These are phyloP conservation scores for Wolfiporia cocos DNA, from an alignment of 1,284 basidiomycete genomes.

Conservation along the genomic window DNA sequence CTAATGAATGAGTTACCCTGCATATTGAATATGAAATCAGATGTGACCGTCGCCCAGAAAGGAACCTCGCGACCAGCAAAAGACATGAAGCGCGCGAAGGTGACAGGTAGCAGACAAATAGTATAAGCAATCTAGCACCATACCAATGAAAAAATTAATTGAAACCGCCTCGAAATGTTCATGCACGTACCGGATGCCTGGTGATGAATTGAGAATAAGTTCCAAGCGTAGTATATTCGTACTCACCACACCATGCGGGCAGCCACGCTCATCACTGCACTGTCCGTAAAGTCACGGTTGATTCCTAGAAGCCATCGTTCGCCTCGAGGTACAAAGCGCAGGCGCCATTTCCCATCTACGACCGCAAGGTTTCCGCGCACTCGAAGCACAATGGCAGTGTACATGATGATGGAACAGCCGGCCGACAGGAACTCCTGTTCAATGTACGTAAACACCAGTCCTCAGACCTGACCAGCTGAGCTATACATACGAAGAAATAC, in stretches of 20 bases:
- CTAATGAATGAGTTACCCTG: no score
- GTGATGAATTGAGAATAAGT: no score
- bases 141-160: neutral
- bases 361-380: constrained; percentile 34
- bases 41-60: constrained; percentile 24
- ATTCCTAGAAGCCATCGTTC: constrained; percentile 32
- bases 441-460: neutral
- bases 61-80: constrained; percentile 27
- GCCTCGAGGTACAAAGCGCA: constrained; percentile 27
- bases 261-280: constrained; percentile 27
- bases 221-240: no score
- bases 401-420: constrained; percentile 28
- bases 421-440: constrained; percentile 31
- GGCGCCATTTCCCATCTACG: constrained; percentile 25
- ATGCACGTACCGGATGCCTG: constrained; percentile 20
- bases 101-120: constrained; percentile 30
- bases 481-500: constrained; percentile 40
- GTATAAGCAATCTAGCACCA: constrained; percentile 27
- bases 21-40: constrained; percentile 34
- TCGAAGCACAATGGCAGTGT: constrained; percentile 29
- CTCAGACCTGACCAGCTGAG: neutral
- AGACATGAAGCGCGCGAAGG: constrained; percentile 28
- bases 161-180: no score
- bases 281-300: constrained; percentile 30
- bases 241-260: constrained; percentile 30